Base-by-base conservation (phyloP, 2,329 filamentous ascomycete species). In the Penicillium sp. region DNA sequence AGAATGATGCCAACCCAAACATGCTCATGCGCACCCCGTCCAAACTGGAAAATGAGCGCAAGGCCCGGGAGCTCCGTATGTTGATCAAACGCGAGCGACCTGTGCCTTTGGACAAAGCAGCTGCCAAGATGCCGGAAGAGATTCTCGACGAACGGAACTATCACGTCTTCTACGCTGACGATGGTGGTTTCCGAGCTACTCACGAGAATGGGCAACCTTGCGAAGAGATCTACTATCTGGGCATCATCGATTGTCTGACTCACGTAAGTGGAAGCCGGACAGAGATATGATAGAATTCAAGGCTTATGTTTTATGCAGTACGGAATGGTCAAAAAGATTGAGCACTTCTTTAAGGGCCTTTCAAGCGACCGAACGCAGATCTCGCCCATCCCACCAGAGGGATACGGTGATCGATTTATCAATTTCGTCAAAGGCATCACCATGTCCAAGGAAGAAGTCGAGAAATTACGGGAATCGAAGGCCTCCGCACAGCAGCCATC, bases 171-270 rank as follows among this genome's bases (percentile, higher is more conserved):
- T 96, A 95, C 67, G 83, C 86, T 50, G 92, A 97, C 59, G 92
- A 97, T 65, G 93, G 93, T 42, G 93, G 93, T 3, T 90, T 96
- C 71, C 81, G 86, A 59, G 92, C 93, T 10, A 97, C 93, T 1
- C 90, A 96, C 65, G 90, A 96, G 69, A 84, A 95, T 70, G 87
- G 95, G 55, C 75, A 77, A 13, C 83, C 88, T 1, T 91, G 87
- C 1, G 89, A 96, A 47, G 89, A 95, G 72, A 90, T 98, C 37
- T 98, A 98, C 72, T 98, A 98, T 67, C 82, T 98, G 6, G 95
- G 93, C 31, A 95, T 98, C 62, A 98, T 98, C 69, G 93, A 98
- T 72, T 98, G 93, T 70, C 77, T 98, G 63, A 98, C 93, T 62
- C 89, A 96, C 69, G 28, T 29, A 29, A 29, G 28, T 29, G 28